Evolutionary conservation across 1,284 basidiomycete genomes (phyloP).

Genomic region (Boletellus deceptivus): DNA sequence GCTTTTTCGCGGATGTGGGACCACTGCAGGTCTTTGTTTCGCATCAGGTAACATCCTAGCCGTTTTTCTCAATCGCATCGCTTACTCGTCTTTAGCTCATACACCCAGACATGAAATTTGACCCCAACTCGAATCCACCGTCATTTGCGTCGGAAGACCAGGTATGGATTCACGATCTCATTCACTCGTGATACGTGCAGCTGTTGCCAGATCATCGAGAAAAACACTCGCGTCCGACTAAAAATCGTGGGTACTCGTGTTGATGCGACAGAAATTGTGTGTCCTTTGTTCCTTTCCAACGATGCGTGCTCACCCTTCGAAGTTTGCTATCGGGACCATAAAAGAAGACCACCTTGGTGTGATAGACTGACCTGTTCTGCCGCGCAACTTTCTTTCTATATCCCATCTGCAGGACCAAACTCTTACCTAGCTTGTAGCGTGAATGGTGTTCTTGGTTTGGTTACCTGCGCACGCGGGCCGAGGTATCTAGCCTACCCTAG

Average conservation of each 20-base stretch:
- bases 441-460: neutral
- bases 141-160: slow-evolving; percentile 90
- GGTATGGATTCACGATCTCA: slow-evolving; percentile 39
- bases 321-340: slow-evolving; percentile 93
- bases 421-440: slow-evolving; percentile 5
- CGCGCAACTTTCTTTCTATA: neutral
- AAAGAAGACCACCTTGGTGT: slow-evolving; percentile 94
- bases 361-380: slow-evolving; percentile 48
- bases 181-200: neutral
- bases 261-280: slow-evolving; percentile 94
- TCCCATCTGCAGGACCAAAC: slow-evolving; percentile 1
- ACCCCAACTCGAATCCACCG: slow-evolving; percentile 90
- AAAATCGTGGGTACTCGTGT: slow-evolving; percentile 97
- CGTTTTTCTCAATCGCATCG: slow-evolving; percentile 13
- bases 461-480: too few species aligned
- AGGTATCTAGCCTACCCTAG: neutral
- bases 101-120: slow-evolving; percentile 89
- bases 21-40: slow-evolving; percentile 92
- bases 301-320: neutral
- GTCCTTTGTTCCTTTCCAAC: slow-evolving; percentile 30
- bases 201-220: slow-evolving; percentile 76
- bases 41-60: slow-evolving; percentile 69
- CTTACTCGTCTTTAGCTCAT: slow-evolving; percentile 62
- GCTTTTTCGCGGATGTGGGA: slow-evolving; percentile 96
- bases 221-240: slow-evolving; percentile 87